These are phyloP conservation scores for Pestalotiopsis sp. DNA, from an alignment of 2,329 filamentous ascomycete genomes.

Conservation along the genomic window DNA sequence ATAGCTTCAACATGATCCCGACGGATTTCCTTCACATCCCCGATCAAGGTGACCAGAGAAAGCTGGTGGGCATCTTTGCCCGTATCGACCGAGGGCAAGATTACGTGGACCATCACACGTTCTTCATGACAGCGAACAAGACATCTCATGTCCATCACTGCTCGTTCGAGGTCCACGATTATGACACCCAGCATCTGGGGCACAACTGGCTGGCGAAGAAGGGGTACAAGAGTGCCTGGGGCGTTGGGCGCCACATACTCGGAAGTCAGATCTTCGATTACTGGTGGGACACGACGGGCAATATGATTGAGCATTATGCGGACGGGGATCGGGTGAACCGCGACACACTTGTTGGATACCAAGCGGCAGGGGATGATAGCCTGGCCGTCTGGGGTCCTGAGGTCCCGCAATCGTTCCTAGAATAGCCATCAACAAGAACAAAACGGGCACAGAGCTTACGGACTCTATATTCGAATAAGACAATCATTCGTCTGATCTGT, in stretches of 20 bases:
- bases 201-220: constrained; percentile 57
- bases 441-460: too few species aligned
- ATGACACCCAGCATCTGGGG: constrained; percentile 59
- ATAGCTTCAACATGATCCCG: constrained; percentile 35
- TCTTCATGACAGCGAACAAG: constrained; percentile 45
- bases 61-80: constrained; percentile 39
- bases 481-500: neutral
- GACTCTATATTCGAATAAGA: neutral
- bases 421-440: too few species aligned
- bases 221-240: constrained; percentile 57
- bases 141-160: constrained; percentile 53
- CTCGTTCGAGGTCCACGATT: constrained; percentile 60
- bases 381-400: neutral
- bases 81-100: constrained; percentile 53
- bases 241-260: constrained; percentile 59
- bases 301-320: constrained; percentile 60
- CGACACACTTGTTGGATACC: constrained; percentile 35
- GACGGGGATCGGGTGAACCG: constrained; percentile 61
- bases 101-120: constrained; percentile 55
- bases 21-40: constrained; percentile 24
- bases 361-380: constrained; percentile 14
- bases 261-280: constrained; percentile 61
- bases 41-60: constrained; percentile 22
- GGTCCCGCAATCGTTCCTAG: neutral
- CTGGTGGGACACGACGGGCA: constrained; percentile 24